These are phyloP conservation scores for Verticillium isaacii DNA, from an alignment of 2,329 filamentous ascomycete genomes.

Conservation along the genomic window DNA sequence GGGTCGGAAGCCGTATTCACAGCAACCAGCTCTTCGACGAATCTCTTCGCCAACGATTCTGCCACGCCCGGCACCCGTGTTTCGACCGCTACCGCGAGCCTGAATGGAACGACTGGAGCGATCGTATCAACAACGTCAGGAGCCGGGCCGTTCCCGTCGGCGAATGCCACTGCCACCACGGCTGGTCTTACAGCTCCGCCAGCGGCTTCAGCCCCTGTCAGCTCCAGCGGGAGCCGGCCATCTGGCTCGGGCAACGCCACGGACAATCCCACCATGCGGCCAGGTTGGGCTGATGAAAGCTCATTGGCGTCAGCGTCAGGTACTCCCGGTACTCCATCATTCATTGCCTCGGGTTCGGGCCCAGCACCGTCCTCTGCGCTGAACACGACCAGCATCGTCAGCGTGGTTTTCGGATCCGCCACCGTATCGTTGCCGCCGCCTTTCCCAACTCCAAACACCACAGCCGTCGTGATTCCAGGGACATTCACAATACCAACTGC, in stretches of 20 bases:
- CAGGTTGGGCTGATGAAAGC: not conserved
- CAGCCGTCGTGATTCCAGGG: not conserved
- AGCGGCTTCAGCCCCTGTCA: too few species aligned
- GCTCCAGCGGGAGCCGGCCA: not conserved
- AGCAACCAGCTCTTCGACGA: not conserved
- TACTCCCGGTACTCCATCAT: not conserved
- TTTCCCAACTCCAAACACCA: conserved; percentile 1
- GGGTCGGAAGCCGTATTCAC: not conserved
- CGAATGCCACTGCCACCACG: not conserved
- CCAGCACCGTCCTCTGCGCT: not conserved
- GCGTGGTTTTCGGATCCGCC: not conserved
- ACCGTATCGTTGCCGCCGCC: not conserved
- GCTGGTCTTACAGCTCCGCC: too few species aligned
- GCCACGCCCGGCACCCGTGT: not conserved
- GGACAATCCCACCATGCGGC: not conserved
- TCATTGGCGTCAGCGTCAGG: not conserved
- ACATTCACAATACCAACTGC: not conserved
- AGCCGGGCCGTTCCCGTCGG: not conserved
- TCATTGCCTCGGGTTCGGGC: too few species aligned
- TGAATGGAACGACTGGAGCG: not conserved
- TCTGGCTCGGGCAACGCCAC: not conserved
- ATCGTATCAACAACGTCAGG: not conserved
- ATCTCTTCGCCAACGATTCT: not conserved
- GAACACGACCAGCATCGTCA: not conserved
- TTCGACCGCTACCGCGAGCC: not conserved